Conservation (phyloP, 139 green algal genomes). For the Deuterostichococcus epilithicus region DNA sequence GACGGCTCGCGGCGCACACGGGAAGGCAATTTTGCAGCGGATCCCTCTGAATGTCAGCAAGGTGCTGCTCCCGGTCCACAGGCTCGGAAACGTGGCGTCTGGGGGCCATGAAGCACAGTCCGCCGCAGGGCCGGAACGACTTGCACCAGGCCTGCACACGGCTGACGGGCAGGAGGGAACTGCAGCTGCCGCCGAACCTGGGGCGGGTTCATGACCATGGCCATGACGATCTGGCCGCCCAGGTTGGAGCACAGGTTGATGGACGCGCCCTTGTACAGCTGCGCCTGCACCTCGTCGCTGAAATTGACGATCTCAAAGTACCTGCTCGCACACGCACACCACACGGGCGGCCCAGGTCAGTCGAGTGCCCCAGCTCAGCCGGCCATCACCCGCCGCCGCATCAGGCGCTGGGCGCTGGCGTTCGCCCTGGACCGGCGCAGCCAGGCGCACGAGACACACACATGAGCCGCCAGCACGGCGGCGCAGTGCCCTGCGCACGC, state of each 20-base stretch:
- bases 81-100: too few species aligned
- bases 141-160: neutral
- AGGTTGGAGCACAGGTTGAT: constrained; percentile 94
- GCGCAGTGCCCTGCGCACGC: neutral
- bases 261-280: constrained; percentile 87
- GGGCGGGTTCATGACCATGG: constrained; percentile 88
- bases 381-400: constrained; percentile 14
- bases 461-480: neutral
- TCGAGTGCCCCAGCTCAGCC: neutral
- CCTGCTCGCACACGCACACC: constrained; percentile 32
- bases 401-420: neutral
- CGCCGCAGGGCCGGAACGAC: too few species aligned
- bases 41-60: too few species aligned
- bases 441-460: neutral
- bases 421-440: neutral
- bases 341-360: neutral
- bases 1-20: too few species aligned
- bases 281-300: constrained; percentile 50
- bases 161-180: neutral
- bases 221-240: constrained; percentile 80
- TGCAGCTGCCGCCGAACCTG: constrained; percentile 9
- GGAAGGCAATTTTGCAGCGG: too few species aligned
- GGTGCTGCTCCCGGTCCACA: too few species aligned
- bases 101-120: too few species aligned
- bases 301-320: constrained; percentile 90